Evolutionary conservation across 768 basidiomycete species (phyloP).

Genomic region (Amanita rimosa): DNA sequence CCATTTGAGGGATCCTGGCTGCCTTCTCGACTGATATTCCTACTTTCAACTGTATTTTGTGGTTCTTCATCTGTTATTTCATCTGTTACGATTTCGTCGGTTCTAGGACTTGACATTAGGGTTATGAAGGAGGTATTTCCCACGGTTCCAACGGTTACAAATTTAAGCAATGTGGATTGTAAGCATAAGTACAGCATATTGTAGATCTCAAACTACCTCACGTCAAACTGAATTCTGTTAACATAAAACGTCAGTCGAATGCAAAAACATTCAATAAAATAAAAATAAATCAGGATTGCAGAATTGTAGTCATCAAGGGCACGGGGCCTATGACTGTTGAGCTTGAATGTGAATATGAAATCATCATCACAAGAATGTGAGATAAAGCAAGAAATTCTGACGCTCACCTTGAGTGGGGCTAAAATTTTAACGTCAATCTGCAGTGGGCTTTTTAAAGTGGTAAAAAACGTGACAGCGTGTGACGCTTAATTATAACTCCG

Average conservation of each 20-base stretch:
- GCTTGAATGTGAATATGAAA: slow-evolving; percentile 47
- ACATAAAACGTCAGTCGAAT: slow-evolving; percentile 1
- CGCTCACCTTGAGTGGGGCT: neutral
- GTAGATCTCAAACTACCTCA: neutral
- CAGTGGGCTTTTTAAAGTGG: too few relatives aligned
- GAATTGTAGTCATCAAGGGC: slow-evolving; percentile 41
- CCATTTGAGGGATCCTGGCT: neutral
- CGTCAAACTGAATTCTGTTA: neutral
- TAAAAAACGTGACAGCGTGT: too few relatives aligned
- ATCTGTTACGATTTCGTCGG: slow-evolving; percentile 9
- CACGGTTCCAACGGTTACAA: too few relatives aligned
- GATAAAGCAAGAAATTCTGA: too few relatives aligned
- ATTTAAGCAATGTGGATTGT: too few relatives aligned
- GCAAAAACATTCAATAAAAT: slow-evolving; percentile 1
- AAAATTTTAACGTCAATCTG: too few relatives aligned
- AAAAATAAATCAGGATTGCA: slow-evolving; percentile 29
- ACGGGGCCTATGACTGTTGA: slow-evolving; percentile 40
- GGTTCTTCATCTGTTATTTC: slow-evolving; percentile 10
- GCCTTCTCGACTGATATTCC: neutral
- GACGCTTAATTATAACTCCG: slow-evolving; percentile 11
- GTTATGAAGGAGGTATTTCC: too few relatives aligned
- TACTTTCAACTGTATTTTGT: neutral
- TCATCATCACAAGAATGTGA: slow-evolving; percentile 26
- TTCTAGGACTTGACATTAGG: slow-evolving; percentile 2
- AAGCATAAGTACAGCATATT: neutral